phyloP scores from a whole-genome alignment of 1,284 basidiomycete genomes.

The Ganoderma sp. region DNA sequence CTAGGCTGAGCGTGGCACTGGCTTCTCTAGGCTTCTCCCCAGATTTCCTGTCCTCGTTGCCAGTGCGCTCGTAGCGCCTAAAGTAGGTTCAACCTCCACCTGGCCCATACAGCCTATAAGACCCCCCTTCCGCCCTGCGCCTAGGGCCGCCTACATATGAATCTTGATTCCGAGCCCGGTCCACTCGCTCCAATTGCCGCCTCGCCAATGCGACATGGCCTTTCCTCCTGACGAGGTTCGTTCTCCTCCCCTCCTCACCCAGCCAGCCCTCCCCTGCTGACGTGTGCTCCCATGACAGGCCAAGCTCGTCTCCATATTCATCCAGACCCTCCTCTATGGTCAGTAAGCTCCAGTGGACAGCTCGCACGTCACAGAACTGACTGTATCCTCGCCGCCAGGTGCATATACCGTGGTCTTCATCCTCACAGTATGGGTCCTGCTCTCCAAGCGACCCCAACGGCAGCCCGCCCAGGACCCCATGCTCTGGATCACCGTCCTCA shows the following conservation, averaged over 20 bases:
- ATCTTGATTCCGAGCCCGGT: neutral
- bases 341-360: neutral
- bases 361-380: neutral
- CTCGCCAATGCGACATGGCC: constrained; percentile 12
- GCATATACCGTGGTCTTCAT: constrained; percentile 23
- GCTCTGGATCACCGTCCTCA: constrained; percentile 19
- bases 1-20: neutral
- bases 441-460: constrained; percentile 8
- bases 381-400: neutral
- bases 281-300: constrained; percentile 8
- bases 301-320: constrained; percentile 24
- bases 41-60: neutral
- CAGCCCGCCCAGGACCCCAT: constrained; percentile 17
- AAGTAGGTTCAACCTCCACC: neutral
- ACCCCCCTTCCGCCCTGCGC: neutral
- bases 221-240: constrained; percentile 21
- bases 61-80: neutral
- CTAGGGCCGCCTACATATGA: constrained; percentile 2
- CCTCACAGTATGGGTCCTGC: constrained; percentile 23
- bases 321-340: constrained; percentile 23
- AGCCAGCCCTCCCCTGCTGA: neutral
- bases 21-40: neutral
- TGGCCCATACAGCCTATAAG: neutral
- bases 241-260: neutral
- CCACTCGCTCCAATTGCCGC: neutral